Conservation (phyloP, 768 basidiomycete genomes). For the Lactarius hatsudake region DNA sequence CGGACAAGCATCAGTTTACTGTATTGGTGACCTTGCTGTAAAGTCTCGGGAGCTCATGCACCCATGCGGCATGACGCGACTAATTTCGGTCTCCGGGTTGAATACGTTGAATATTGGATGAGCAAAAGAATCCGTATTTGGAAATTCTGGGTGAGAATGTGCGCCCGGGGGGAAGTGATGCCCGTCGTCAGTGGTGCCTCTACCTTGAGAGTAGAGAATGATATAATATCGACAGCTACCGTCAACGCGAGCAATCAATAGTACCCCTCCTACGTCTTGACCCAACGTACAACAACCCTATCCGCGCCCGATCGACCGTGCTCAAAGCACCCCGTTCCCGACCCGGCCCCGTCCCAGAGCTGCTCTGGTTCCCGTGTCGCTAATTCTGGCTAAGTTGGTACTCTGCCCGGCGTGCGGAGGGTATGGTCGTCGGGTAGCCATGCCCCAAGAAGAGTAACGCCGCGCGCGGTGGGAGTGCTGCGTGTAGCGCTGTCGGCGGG, state of each 20-base stretch:
- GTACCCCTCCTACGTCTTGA: conserved; percentile 37
- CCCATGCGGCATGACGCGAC: too few species aligned
- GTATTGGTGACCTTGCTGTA: too few species aligned
- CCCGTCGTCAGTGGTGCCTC: not conserved
- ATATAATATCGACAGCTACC: not conserved
- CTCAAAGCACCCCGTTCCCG: conserved; percentile 59
- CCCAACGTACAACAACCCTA: conserved; percentile 81
- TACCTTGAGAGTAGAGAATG: not conserved
- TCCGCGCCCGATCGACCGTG: conserved; percentile 59
- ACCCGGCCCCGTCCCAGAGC: conserved; percentile 26
- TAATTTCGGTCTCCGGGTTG: too few species aligned
- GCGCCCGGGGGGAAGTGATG: not conserved
- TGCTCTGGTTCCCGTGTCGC: conserved; percentile 67
- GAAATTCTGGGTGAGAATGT: too few species aligned
- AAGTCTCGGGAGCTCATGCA: too few species aligned
- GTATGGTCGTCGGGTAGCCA: conserved; percentile 79
- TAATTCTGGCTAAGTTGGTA: conserved; percentile 52
- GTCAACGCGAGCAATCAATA: not conserved
- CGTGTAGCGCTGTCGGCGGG: conserved; percentile 63
- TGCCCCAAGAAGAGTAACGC: conserved; percentile 72
- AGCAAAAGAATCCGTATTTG: too few species aligned
- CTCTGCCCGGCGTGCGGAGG: conserved; percentile 33
- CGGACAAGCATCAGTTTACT: too few species aligned
- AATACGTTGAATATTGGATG: too few species aligned
- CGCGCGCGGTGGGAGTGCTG: conserved; percentile 62